phyloP scores from a whole-genome alignment of 768 basidiomycete species.

The Coprinopsis marcescibilis region DNA sequence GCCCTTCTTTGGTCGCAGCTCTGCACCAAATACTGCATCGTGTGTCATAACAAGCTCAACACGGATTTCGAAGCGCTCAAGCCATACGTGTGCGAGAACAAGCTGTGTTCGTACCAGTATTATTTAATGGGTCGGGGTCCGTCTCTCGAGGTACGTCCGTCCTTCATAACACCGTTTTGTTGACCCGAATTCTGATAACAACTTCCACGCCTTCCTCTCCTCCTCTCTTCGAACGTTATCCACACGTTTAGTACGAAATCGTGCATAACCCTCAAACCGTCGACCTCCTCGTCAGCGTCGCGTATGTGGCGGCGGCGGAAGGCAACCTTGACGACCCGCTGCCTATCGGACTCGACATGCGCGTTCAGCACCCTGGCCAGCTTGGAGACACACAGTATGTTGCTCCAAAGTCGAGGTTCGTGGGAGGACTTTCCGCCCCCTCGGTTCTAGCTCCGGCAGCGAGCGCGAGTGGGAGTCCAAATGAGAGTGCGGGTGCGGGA shows the following conservation, averaged over 20 bases:
- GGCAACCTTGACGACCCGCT: conserved; percentile 50
- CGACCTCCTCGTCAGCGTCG: conserved; percentile 62
- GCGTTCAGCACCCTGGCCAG: conserved; percentile 37
- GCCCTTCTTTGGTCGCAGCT: too few species aligned
- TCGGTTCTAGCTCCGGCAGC: too few species aligned
- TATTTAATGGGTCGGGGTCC: conserved; percentile 60
- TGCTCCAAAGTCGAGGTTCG: background rate
- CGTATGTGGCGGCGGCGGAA: conserved; percentile 52
- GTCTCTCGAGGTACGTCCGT: conserved; percentile 51
- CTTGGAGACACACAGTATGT: conserved; percentile 5
- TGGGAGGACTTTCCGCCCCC: too few species aligned
- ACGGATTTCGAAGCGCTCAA: conserved; percentile 55
- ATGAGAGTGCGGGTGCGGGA: too few species aligned
- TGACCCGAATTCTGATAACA: too few species aligned
- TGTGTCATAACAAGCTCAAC: conserved; percentile 59
- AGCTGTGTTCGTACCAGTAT: conserved; percentile 66
- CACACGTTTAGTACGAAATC: conserved; percentile 54
- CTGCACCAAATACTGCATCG: conserved; percentile 65
- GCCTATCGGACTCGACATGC: conserved; percentile 54
- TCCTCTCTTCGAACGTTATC: background rate
- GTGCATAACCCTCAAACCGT: conserved; percentile 56
- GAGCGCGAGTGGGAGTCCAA: too few species aligned
- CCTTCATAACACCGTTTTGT: too few species aligned
- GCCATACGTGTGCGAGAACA: conserved; percentile 65
- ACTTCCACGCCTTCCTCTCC: conserved; percentile 4